Conservation (phyloP, 768 basidiomycete species). For the Rhizopogon roseolus region DNA sequence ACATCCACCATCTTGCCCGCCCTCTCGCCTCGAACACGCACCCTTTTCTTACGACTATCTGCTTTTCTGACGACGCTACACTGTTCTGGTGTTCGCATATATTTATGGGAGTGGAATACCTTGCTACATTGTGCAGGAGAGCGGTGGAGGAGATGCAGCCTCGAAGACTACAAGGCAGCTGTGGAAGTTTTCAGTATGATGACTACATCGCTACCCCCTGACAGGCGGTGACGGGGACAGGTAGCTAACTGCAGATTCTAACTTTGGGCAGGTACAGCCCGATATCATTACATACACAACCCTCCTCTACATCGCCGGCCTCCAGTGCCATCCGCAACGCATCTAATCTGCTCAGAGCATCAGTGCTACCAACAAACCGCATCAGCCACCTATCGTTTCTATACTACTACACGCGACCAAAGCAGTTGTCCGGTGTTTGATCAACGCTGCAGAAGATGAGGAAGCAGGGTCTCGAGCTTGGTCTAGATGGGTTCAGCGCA, state of each 20-base stretch:
- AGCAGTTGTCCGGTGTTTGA: slow-evolving; percentile 50
- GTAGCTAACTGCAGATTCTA: slow-evolving; percentile 3
- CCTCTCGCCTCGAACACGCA: slow-evolving; percentile 63
- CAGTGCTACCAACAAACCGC: slow-evolving; percentile 52
- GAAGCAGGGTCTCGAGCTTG: slow-evolving; percentile 45
- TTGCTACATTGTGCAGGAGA: slow-evolving; percentile 64
- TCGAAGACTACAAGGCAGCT: slow-evolving; percentile 55
- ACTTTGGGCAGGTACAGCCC: slow-evolving; percentile 27
- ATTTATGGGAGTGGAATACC: slow-evolving; percentile 72
- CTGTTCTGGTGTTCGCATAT: slow-evolving; percentile 46
- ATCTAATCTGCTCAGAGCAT: slow-evolving; percentile 44
- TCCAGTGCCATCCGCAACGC: slow-evolving; percentile 45
- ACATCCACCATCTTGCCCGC: slow-evolving; percentile 59
- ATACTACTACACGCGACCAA: slow-evolving; percentile 44
- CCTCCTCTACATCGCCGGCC: slow-evolving; percentile 58
- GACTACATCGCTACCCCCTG: slow-evolving; percentile 28
- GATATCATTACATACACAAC: slow-evolving; percentile 70
- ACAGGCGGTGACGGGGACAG: slow-evolving; percentile 32
- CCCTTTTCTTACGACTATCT: slow-evolving; percentile 60
- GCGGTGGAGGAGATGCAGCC: slow-evolving; percentile 54
- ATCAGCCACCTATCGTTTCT: slow-evolving; percentile 60
- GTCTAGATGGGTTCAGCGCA: slow-evolving; percentile 64
- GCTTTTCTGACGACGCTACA: slow-evolving; percentile 57
- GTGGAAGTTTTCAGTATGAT: slow-evolving; percentile 60
- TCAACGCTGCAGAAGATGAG: slow-evolving; percentile 49